A percentile compares a stretch with the other conserved stretches of the same genome.
These are phyloP conservation scores for Calamus simplicifolius DNA, from an alignment of 176 grass and related monocot species.

Conservation along the genomic window DNA sequence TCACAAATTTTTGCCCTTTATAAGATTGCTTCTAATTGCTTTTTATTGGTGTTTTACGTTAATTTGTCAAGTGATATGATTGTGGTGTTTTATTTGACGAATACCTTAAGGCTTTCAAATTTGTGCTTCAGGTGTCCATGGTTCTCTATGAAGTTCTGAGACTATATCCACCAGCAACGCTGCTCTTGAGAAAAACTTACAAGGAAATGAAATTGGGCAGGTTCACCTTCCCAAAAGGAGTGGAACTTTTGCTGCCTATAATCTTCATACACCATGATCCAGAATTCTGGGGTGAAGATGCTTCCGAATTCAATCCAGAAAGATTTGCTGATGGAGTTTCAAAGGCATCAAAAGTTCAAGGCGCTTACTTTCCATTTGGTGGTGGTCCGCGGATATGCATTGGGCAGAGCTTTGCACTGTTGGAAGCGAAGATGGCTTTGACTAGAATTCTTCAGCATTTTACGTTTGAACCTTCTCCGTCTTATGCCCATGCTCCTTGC, in stretches of 20 bases:
- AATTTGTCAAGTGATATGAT: too few relatives aligned
- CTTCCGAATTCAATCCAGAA: constrained; percentile 2
- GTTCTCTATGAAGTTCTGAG: constrained; percentile 9
- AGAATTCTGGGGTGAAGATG: constrained; percentile 2
- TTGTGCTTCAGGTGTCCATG: constrained; percentile 1
- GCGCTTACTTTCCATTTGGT: constrained; percentile 3
- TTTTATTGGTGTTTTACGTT: too few relatives aligned
- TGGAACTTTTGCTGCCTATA: neutral
- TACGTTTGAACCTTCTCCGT: constrained; percentile 4
- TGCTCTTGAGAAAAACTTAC: neutral
- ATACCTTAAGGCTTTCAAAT: too few relatives aligned
- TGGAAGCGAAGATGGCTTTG: neutral
- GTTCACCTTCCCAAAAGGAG: neutral
- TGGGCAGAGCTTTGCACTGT: constrained; percentile 4
- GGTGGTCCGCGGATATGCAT: constrained; percentile 1
- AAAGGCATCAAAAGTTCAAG: constrained; percentile 1
- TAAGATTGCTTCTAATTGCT: too few relatives aligned
- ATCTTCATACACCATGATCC: constrained; percentile 7
- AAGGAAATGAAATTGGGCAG: neutral
- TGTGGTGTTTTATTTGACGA: too few relatives aligned
- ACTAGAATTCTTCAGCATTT: neutral
- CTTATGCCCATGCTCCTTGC: constrained; percentile 5
- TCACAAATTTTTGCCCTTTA: too few relatives aligned
- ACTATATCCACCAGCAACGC: neutral
- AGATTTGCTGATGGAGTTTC: constrained; percentile 4